Evolutionary conservation across 1,139 yeast genomes (phyloP).

Genomic region (Yamadazyma trypodendri): DNA sequence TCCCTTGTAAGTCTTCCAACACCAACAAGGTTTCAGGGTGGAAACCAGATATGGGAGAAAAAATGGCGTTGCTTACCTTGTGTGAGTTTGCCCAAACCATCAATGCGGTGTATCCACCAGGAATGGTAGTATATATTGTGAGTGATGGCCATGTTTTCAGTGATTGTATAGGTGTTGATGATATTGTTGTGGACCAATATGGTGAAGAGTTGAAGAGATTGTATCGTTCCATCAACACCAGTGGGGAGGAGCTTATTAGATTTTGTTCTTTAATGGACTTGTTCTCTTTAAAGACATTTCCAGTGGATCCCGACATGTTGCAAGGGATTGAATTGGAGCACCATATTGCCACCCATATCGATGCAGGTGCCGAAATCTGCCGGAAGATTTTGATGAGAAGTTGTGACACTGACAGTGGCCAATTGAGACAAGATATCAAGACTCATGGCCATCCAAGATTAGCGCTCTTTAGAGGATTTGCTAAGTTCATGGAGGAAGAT

Average conservation of each 20-base stretch:
- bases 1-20: constrained; percentile 64
- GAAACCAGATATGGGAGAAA: constrained; percentile 51
- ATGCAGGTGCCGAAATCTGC: constrained; percentile 34
- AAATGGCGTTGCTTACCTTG: constrained; percentile 33
- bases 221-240: constrained; percentile 30
- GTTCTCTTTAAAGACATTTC: constrained; percentile 23
- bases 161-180: constrained; percentile 58
- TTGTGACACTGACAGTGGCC: constrained; percentile 42
- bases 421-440: constrained; percentile 32
- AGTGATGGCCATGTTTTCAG: constrained; percentile 68
- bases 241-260: constrained; percentile 25
- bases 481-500: constrained; percentile 61
- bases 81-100: constrained; percentile 33
- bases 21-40: constrained; percentile 49
- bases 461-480: constrained; percentile 53
- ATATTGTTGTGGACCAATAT: constrained; percentile 48
- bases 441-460: constrained; percentile 51
- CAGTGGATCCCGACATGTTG: constrained; percentile 19
- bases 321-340: constrained; percentile 28
- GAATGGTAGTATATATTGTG: constrained; percentile 54
- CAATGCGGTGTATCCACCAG: constrained; percentile 49
- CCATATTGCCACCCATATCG: constrained; percentile 34
- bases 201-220: constrained; percentile 43
- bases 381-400: constrained; percentile 36
- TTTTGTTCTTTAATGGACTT: constrained; percentile 40